These are phyloP conservation scores for Phycomyces nitens DNA, from an alignment of 192 early-diverging fungal species.

Conservation along the genomic window DNA sequence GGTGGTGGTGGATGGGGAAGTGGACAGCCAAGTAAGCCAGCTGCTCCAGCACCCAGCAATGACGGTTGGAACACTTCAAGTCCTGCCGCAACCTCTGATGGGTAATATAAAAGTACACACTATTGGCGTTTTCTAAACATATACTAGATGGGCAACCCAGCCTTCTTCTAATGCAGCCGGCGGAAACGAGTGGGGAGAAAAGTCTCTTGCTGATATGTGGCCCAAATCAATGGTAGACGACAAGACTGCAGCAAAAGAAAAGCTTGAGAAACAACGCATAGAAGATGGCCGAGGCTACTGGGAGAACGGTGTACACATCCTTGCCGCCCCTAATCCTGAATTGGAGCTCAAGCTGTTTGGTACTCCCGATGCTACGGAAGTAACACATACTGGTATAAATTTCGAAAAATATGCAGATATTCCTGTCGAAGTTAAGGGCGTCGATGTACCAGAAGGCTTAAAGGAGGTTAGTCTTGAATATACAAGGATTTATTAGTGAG, in stretches of 20 bases:
- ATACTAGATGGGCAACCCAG: neutral
- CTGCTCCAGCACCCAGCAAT: neutral
- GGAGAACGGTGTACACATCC: constrained; percentile 13
- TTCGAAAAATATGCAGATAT: constrained; percentile 76
- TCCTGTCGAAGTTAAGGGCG: constrained; percentile 62
- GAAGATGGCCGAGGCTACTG: constrained; percentile 19
- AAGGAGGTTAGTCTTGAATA: constrained; percentile 23
- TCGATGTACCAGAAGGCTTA: constrained; percentile 47
- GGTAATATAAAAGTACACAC: neutral
- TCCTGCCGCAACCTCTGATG: no score
- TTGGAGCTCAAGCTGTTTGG: constrained; percentile 64
- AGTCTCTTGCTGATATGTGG: constrained; percentile 4
- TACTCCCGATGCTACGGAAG: constrained; percentile 24
- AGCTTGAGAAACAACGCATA: constrained; percentile 8
- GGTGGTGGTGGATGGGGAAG: neutral
- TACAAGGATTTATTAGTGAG: neutral
- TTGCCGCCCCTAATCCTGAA: constrained; percentile 32
- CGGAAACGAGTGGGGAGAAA: constrained; percentile 7
- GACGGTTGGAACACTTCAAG: neutral
- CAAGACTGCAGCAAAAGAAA: constrained; percentile 1
- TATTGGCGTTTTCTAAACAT: neutral
- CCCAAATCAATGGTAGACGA: neutral
- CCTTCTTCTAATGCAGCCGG: neutral
- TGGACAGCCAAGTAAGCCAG: neutral
- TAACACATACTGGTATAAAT: constrained; percentile 69